A percentile compares a stretch with the other conserved stretches of the same genome.
These are phyloP conservation scores for Lecanosticta acicola DNA, from an alignment of 2,329 filamentous ascomycete species.

Conservation along the genomic window DNA sequence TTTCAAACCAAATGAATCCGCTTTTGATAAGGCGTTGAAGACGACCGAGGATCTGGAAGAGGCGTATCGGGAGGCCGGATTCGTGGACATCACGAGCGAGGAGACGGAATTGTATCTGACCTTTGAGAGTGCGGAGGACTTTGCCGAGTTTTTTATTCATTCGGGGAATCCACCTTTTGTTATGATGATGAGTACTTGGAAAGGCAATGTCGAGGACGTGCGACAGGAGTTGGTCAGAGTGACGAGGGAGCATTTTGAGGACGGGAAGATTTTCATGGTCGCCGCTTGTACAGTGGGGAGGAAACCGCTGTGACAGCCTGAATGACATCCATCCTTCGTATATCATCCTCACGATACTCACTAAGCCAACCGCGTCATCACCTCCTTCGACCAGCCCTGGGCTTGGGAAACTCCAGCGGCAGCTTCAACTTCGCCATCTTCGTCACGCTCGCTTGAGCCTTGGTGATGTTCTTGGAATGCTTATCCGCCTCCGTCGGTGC, in stretches of 20 bases:
- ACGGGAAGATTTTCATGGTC: constrained; percentile 6
- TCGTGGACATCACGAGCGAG: constrained; percentile 5
- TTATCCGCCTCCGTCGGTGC: constrained; percentile 43
- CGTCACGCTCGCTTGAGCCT: constrained; percentile 55
- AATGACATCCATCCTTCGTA: too few relatives aligned
- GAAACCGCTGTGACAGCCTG: too few relatives aligned
- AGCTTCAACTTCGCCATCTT: constrained; percentile 66
- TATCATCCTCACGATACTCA: too few relatives aligned
- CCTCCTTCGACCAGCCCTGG: constrained; percentile 15
- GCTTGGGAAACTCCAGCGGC: constrained; percentile 76
- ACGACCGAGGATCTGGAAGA: constrained; percentile 6
- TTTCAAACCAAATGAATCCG: too few relatives aligned
- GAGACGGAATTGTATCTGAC: constrained; percentile 4
- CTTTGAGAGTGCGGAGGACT: constrained; percentile 10
- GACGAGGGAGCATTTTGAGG: constrained; percentile 5
- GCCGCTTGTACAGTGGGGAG: constrained; percentile 5
- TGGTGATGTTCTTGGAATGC: constrained; percentile 51
- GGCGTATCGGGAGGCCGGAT: constrained; percentile 4
- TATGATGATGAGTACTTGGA: constrained; percentile 7
- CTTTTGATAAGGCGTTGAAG: too few relatives aligned
- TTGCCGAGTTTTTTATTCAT: constrained; percentile 8
- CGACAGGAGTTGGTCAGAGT: constrained; percentile 8
- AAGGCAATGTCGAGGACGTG: constrained; percentile 4
- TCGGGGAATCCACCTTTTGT: constrained; percentile 9
- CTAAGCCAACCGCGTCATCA: too few relatives aligned